A percentile compares a stretch with the other conserved stretches of the same genome.
phyloP scores from a whole-genome alignment of 176 grass and related monocot species.

The Oryza meyeriana region DNA sequence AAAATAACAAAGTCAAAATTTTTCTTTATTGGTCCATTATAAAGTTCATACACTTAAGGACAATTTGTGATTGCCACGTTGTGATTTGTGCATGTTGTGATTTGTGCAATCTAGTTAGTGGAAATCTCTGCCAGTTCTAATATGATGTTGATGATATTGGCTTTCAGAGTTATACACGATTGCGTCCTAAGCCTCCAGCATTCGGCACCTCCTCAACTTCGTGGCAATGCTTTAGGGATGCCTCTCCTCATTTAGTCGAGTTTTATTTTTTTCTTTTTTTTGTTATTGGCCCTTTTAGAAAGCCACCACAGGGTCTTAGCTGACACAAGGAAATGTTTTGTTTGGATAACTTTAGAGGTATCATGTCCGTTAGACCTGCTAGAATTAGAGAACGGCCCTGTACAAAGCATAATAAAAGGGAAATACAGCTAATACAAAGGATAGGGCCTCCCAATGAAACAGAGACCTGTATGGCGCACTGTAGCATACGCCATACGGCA shows the following conservation, averaged over 20 bases:
- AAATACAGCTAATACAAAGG: neutral
- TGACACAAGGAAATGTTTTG: neutral
- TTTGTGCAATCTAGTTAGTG: neutral
- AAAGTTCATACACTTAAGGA: neutral
- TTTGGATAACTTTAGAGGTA: neutral
- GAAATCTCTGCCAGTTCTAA: neutral
- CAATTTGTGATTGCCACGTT: neutral
- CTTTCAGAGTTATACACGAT: too few species aligned
- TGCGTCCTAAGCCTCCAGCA: too few species aligned
- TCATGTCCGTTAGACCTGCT: neutral
- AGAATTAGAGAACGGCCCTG: neutral
- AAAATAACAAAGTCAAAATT: neutral
- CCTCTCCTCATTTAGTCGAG: too few species aligned
- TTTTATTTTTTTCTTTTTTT: too few species aligned
- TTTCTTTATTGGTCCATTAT: neutral
- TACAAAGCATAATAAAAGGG: neutral
- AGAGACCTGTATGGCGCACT: neutral
- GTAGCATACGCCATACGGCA: neutral
- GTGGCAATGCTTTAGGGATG: too few species aligned
- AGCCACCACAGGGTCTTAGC: neutral
- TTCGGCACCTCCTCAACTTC: too few species aligned
- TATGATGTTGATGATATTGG: neutral
- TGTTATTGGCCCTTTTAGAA: neutral
- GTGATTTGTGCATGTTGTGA: neutral
- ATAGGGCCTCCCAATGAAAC: neutral